A percentile compares a stretch with the other conserved stretches of the same genome.
Evolutionary conservation across 805 yeast genomes (phyloP).

Genomic region (Ogataea paraovalis): DNA sequence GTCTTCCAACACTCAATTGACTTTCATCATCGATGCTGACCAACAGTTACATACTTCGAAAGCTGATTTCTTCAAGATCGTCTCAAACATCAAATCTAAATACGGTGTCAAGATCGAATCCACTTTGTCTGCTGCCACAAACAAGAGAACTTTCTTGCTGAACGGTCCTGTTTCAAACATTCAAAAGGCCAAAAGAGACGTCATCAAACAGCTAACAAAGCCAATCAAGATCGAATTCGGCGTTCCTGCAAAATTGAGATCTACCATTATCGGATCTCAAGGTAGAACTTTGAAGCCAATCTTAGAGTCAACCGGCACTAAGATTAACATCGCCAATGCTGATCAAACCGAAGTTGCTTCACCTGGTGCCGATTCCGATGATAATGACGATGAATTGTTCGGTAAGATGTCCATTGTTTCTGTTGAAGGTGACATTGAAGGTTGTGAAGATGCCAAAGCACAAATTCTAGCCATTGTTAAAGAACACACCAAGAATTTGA

Average conservation of each 20-base stretch:
- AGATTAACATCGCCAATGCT: slow-evolving; percentile 58
- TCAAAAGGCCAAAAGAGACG: slow-evolving; percentile 65
- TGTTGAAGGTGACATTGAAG: slow-evolving; percentile 81
- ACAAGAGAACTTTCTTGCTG: slow-evolving; percentile 77
- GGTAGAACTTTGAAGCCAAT: slow-evolving; percentile 82
- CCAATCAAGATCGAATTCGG: slow-evolving; percentile 59
- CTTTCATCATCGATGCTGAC: slow-evolving; percentile 67
- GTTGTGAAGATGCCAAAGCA: slow-evolving; percentile 68
- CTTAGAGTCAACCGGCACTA: slow-evolving; percentile 60
- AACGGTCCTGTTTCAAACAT: slow-evolving; percentile 70
- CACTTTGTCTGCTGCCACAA: slow-evolving; percentile 69
- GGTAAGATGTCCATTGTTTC: slow-evolving; percentile 58
- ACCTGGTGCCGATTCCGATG: slow-evolving; percentile 7
- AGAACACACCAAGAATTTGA: slow-evolving; percentile 62
- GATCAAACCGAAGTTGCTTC: slow-evolving; percentile 15
- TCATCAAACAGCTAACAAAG: slow-evolving; percentile 71
- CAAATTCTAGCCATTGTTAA: slow-evolving; percentile 69
- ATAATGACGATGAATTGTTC: slow-evolving; percentile 52
- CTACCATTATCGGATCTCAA: slow-evolving; percentile 80
- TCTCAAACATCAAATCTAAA: slow-evolving; percentile 55
- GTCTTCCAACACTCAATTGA: slow-evolving; percentile 67
- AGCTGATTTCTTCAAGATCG: slow-evolving; percentile 64
- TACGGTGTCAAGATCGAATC: slow-evolving; percentile 74
- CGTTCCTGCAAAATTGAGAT: slow-evolving; percentile 73
- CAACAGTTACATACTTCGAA: slow-evolving; percentile 62